phyloP scores from a whole-genome alignment of 73 alveolate species.

The Symbiodinium natans region DNA sequence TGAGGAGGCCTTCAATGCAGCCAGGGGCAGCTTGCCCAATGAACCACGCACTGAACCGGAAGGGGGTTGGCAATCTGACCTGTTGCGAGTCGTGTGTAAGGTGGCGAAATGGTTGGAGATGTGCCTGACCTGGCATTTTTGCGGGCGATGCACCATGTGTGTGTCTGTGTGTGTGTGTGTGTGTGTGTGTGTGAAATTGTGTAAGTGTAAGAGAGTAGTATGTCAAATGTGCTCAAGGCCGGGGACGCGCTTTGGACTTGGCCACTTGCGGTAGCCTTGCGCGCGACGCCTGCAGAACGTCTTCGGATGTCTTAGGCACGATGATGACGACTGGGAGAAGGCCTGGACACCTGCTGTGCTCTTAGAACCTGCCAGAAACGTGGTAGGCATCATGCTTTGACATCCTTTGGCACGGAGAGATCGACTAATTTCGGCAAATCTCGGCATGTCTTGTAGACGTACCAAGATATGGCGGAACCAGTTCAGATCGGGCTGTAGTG shows the following conservation, averaged over 20 bases:
- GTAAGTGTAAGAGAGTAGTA: background rate
- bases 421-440: too few species aligned
- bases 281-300: too few species aligned
- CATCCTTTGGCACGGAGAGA: too few species aligned
- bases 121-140: background rate
- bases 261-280: background rate
- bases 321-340: conserved; percentile 16
- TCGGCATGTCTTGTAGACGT: too few species aligned
- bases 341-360: too few species aligned
- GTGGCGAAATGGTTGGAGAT: background rate
- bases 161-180: background rate
- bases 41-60: too few species aligned
- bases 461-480: too few species aligned
- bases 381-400: too few species aligned
- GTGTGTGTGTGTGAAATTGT: background rate
- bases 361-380: too few species aligned
- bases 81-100: too few species aligned
- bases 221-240: background rate
- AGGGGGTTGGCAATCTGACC: too few species aligned
- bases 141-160: background rate
- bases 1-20: background rate
- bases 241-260: background rate
- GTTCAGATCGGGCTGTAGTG: too few species aligned
- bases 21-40: background rate
- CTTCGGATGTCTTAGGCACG: background rate